phyloP scores from a whole-genome alignment of 177 flowering plant genomes.

The Vitis hybrid region DNA sequence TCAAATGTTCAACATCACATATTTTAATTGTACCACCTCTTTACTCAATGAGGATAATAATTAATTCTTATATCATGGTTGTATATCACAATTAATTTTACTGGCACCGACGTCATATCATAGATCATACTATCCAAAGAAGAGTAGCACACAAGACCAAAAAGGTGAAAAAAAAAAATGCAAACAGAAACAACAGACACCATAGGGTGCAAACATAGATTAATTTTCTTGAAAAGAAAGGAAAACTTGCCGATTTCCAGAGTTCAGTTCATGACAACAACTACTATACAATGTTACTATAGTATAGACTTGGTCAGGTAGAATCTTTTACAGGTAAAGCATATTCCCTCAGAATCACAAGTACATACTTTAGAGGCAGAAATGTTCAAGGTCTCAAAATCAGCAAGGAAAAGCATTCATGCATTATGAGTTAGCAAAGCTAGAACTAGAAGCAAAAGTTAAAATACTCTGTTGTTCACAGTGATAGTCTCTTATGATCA shows the following conservation, averaged over 20 bases:
- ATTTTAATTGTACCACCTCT: too few relatives aligned
- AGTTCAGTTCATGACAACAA: not conserved
- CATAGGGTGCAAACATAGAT: not conserved
- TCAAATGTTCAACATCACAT: too few relatives aligned
- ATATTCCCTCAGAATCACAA: not conserved
- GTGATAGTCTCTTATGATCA: constrained; percentile 14
- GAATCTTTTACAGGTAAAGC: not conserved
- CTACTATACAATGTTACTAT: constrained; percentile 13
- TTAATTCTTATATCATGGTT: too few relatives aligned
- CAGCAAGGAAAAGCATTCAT: constrained; percentile 1
- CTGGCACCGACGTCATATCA: too few relatives aligned
- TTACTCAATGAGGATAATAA: too few relatives aligned
- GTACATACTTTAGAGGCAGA: constrained; percentile 1
- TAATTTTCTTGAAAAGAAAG: not conserved
- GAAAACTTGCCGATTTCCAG: not conserved
- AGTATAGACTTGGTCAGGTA: constrained; percentile 7
- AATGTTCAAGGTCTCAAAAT: constrained; percentile 5
- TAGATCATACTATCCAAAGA: not conserved
- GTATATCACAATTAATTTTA: too few relatives aligned
- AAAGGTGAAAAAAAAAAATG: not conserved
- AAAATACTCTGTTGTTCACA: not conserved
- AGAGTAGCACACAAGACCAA: not conserved
- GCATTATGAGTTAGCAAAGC: not conserved
- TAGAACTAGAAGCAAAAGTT: too few relatives aligned
- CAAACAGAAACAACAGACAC: too few relatives aligned